Base-by-base conservation (phyloP, 352 stramenopile species). In the Plasmopara halstedii region DNA sequence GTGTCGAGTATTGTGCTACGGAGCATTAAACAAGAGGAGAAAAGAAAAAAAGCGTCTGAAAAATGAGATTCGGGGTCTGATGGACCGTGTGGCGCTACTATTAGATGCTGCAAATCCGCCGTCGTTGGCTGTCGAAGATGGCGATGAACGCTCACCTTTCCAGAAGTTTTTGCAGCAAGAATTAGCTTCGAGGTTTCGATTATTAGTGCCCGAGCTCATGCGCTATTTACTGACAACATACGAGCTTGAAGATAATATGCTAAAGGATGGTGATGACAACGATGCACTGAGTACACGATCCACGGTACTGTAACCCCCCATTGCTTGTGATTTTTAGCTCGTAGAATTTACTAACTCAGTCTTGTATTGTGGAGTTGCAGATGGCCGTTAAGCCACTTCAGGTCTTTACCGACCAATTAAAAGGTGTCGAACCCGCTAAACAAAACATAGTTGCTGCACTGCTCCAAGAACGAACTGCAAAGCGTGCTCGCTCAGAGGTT, bases 81-180 rank as follows among this genome's bases (percentile, higher is more conserved):
- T 90, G 50, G 80, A 88, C n/a, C 69, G 75, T 9, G 65, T 90
- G 14, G 81, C 81, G 13, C 53, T 93, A 50, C 55, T 87, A 14
- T 52, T 90, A 36, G 81, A 90, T 25, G 77, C 78, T 8, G 73
- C 70, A 0, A 88, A 81, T 21, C 74, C 74, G 17, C 58, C 69
- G 20, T 83, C 70, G 14, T 66, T 87, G 40, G 70, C 53, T 13
- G 79, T 83, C 17, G 73, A 73, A 15, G 73, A 85, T 36, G 71
- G 71, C 13, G 73, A 85, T 22, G 74, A 85, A 25, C 70, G 61
- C 10, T 85, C 82, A 19, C 76, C 76, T 9, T 93, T 93, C 50
- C 73, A 86, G 26, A 42, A 70, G 10, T 86, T 91, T 22, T 39
- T 93, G 4, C 40, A 80, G 35, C 62, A 72, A 6, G 48, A 78